Conservation (phyloP, 2,329 filamentous ascomycete species). For the Claviceps maximensis region DNA sequence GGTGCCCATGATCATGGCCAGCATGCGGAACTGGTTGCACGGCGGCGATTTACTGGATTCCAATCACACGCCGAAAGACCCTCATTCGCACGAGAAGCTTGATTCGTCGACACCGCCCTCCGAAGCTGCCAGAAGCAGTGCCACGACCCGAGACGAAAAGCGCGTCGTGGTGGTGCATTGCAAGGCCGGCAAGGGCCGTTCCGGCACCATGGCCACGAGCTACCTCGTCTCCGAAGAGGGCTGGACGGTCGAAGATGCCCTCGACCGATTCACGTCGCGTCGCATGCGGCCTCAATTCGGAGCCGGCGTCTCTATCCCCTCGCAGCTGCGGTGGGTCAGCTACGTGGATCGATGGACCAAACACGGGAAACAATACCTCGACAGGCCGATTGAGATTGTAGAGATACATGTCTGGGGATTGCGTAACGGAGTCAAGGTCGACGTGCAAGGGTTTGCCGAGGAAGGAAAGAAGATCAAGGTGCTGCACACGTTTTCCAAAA, state of each 20-base stretch:
- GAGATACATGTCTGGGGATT: constrained; percentile 88
- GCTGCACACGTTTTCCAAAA: constrained; percentile 65
- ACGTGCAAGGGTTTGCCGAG: constrained; percentile 75
- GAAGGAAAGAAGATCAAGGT: constrained; percentile 75
- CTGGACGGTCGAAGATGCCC: constrained; percentile 39
- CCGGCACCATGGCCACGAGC: constrained; percentile 74
- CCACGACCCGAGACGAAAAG: constrained; percentile 19
- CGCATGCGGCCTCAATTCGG: constrained; percentile 87
- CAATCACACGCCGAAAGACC: neutral
- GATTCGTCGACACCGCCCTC: constrained; percentile 5
- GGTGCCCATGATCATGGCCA: constrained; percentile 77
- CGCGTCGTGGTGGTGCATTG: constrained; percentile 88
- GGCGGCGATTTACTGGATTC: constrained; percentile 28
- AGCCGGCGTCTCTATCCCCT: constrained; percentile 81
- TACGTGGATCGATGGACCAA: constrained; percentile 83
- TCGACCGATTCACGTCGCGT: constrained; percentile 55
- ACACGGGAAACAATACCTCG: constrained; percentile 64
- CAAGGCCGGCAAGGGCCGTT: constrained; percentile 91
- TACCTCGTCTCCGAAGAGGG: constrained; percentile 82
- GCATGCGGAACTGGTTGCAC: constrained; percentile 80
- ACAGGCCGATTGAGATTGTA: constrained; percentile 69
- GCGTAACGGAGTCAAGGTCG: constrained; percentile 74
- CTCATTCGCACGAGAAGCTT: neutral
- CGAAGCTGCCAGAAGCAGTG: neutral
- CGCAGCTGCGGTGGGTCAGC: constrained; percentile 72